Evolutionary conservation across 1,139 yeast genomes (phyloP).

Genomic region (Geotrichum cucujoidarum): DNA sequence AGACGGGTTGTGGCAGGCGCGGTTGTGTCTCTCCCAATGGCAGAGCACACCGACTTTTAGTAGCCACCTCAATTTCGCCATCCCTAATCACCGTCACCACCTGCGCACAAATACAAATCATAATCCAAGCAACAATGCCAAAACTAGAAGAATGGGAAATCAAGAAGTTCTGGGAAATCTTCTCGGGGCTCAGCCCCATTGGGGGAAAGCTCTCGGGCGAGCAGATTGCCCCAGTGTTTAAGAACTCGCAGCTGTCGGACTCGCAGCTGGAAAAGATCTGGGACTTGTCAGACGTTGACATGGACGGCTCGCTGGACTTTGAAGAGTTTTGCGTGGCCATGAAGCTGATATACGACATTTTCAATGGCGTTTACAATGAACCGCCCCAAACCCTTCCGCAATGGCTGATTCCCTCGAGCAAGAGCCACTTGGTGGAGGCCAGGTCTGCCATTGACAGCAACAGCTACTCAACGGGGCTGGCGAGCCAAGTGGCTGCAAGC

Average conservation of each 20-base stretch:
- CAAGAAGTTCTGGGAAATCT: constrained; percentile 95
- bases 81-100: too few species aligned
- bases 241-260: constrained; percentile 79
- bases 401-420: constrained; percentile 89
- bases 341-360: constrained; percentile 87
- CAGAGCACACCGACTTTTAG: too few species aligned
- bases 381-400: constrained; percentile 74
- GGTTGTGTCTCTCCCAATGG: too few species aligned
- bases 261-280: constrained; percentile 74
- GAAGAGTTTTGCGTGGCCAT: constrained; percentile 97
- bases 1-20: too few species aligned
- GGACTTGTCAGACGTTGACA: constrained; percentile 90
- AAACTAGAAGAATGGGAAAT: constrained; percentile 91
- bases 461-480: constrained; percentile 16
- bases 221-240: constrained; percentile 78
- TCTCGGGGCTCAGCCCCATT: constrained; percentile 78
- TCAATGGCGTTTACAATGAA: constrained; percentile 61
- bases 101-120: too few species aligned
- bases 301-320: constrained; percentile 85
- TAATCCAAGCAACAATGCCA: constrained; percentile 19
- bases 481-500: constrained; percentile 10
- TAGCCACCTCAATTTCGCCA: too few species aligned
- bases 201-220: constrained; percentile 78
- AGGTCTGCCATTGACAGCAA: constrained; percentile 51
- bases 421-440: constrained; percentile 77